phyloP scores from a whole-genome alignment of 2,329 filamentous ascomycete species.

The Sporothrix pseudoabietina region DNA sequence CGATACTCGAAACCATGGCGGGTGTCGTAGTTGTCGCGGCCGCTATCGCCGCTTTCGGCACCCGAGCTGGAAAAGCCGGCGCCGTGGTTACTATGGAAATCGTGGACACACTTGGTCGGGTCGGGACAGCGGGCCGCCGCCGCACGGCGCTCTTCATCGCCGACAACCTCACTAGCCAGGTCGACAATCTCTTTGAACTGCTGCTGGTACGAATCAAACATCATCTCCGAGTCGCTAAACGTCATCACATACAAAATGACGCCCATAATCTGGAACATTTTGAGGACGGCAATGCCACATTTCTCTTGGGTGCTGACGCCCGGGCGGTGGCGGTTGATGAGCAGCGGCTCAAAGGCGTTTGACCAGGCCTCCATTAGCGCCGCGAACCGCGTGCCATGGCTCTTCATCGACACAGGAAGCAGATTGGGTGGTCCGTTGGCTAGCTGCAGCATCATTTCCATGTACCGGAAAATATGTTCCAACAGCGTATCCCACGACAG shows the following conservation, averaged over 20 bases:
- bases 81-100: slow-evolving; percentile 12
- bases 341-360: slow-evolving; percentile 58
- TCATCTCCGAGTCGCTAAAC: slow-evolving; percentile 60
- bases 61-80: not conserved
- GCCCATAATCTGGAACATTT: slow-evolving; percentile 64
- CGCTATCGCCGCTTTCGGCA: slow-evolving; percentile 38
- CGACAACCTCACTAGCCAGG: slow-evolving; percentile 60
- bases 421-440: slow-evolving; percentile 56
- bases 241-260: slow-evolving; percentile 61
- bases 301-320: slow-evolving; percentile 58
- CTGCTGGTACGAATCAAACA: slow-evolving; percentile 58
- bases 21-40: not conserved
- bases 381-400: slow-evolving; percentile 53
- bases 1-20: slow-evolving; percentile 50
- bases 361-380: slow-evolving; percentile 57
- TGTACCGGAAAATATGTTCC: slow-evolving; percentile 60
- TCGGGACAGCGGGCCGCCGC: slow-evolving; percentile 51
- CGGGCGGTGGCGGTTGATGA: slow-evolving; percentile 52
- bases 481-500: slow-evolving; percentile 59
- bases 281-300: slow-evolving; percentile 61
- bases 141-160: slow-evolving; percentile 58
- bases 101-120: slow-evolving; percentile 46
- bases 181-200: slow-evolving; percentile 60
- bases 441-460: slow-evolving; percentile 55
- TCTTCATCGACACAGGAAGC: slow-evolving; percentile 52